Percentiles rank a stretch among this genome's conserved stretches.
Evolutionary conservation across 1,284 basidiomycete species (phyloP).

Genomic region (Schizophyllum commune): DNA sequence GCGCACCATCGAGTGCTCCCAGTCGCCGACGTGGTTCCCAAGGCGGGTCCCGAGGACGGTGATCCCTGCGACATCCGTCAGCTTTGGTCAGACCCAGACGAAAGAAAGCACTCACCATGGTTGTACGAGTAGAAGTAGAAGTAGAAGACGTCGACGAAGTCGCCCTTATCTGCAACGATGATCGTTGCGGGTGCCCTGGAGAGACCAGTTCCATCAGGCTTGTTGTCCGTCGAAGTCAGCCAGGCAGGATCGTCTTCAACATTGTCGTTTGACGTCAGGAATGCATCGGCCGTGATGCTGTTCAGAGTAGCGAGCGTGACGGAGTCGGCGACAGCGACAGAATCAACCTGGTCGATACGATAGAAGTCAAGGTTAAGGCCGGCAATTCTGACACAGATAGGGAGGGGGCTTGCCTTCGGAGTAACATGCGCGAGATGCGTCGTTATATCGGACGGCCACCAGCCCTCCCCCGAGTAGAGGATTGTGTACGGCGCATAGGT

Average conservation of each 20-base stretch:
- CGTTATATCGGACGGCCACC: conserved; percentile 24
- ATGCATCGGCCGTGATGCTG: conserved; percentile 16
- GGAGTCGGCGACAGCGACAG: neutral
- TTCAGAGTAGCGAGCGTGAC: conserved; percentile 7
- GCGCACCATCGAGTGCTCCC: conserved; percentile 31
- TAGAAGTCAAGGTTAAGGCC: neutral
- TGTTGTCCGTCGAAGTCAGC: conserved; percentile 16
- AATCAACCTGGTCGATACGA: neutral
- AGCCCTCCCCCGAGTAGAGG: conserved; percentile 21
- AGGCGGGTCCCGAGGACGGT: conserved; percentile 20
- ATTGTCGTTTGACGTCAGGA: conserved; percentile 21
- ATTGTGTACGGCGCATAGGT: conserved; percentile 22
- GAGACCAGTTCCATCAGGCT: conserved; percentile 18
- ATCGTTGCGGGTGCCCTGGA: conserved; percentile 22
- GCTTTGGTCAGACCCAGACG: neutral
- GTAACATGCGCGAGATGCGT: conserved; percentile 21
- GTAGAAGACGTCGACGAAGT: conserved; percentile 31
- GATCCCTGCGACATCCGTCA: conserved; percentile 1
- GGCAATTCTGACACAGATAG: neutral
- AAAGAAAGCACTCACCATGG: conserved; percentile 7
- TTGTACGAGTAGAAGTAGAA: conserved; percentile 30
- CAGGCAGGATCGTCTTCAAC: conserved; percentile 18
- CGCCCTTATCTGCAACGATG: conserved; percentile 16
- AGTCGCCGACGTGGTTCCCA: conserved; percentile 25
- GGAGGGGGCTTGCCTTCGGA: conserved; percentile 13